Conservation (phyloP, 2,329 filamentous ascomycete genomes). For the Calonectria pteridis region DNA sequence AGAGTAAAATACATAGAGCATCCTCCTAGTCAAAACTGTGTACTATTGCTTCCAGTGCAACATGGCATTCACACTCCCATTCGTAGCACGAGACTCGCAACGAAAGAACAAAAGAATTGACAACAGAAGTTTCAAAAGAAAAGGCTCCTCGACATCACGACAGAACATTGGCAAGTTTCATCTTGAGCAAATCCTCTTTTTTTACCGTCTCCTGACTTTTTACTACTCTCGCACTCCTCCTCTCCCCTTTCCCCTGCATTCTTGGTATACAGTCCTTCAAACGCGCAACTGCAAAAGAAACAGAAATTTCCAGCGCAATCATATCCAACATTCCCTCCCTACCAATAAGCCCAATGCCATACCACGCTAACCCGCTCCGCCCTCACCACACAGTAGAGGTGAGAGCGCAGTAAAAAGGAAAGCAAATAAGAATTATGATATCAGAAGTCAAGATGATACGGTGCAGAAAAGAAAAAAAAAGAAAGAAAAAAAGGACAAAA, state of each 20-base stretch:
- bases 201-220: slow-evolving; percentile 7
- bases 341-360: slow-evolving; percentile 13
- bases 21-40: neutral
- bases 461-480: slow-evolving; percentile 8
- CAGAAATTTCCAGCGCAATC: slow-evolving; percentile 17
- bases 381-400: neutral
- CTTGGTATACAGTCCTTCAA: slow-evolving; percentile 14
- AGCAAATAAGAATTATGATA: slow-evolving; percentile 20
- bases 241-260: neutral
- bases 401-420: neutral
- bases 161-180: neutral
- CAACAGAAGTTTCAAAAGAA: neutral
- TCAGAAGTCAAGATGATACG: slow-evolving; percentile 9
- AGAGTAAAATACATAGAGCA: neutral
- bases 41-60: neutral
- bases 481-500: slow-evolving; percentile 3
- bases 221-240: neutral
- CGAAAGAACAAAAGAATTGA: neutral
- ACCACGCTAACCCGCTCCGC: slow-evolving; percentile 16
- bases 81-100: neutral
- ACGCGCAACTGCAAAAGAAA: slow-evolving; percentile 14
- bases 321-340: slow-evolving; percentile 28
- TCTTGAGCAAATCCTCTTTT: slow-evolving; percentile 23
- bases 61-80: neutral
- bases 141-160: neutral